Percentiles rank a stretch among this genome's conserved stretches.
phyloP scores from a whole-genome alignment of 495 filamentous ascomycete species.

The Penicillium silybi region DNA sequence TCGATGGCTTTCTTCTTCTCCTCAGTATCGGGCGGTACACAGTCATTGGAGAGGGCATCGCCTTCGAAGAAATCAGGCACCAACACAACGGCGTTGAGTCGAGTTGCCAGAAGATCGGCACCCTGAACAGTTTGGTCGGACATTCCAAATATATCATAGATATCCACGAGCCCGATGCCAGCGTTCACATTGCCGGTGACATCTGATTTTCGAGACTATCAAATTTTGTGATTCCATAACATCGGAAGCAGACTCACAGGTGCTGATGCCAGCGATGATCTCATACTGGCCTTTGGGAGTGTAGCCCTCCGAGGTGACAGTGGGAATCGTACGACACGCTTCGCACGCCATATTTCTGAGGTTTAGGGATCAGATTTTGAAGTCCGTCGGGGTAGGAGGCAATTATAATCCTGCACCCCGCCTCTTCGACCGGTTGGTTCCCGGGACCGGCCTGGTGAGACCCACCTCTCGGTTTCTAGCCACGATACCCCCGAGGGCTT shows the following conservation, averaged over 20 bases:
- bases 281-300: conserved; percentile 61
- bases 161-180: conserved; percentile 38
- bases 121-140: conserved; percentile 50
- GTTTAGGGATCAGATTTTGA: background rate
- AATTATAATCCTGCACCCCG: background rate
- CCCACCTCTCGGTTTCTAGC: background rate
- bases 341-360: conserved; percentile 35
- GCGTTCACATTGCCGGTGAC: conserved; percentile 36
- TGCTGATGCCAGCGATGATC: conserved; percentile 61
- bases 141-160: conserved; percentile 56
- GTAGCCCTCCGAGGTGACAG: conserved; percentile 59
- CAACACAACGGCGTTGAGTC: conserved; percentile 35
- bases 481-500: too few species aligned
- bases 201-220: conserved; percentile 24
- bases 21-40: conserved; percentile 38
- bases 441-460: background rate
- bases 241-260: conserved; percentile 47
- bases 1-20: conserved; percentile 37
- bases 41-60: conserved; percentile 21
- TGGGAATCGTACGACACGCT: conserved; percentile 72
- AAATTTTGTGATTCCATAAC: background rate
- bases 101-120: conserved; percentile 47
- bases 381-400: background rate
- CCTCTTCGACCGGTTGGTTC: background rate
- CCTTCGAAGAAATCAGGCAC: conserved; percentile 49